Conservation (phyloP, 345 rosid species). For the Bruguiera gymnorhiza region DNA sequence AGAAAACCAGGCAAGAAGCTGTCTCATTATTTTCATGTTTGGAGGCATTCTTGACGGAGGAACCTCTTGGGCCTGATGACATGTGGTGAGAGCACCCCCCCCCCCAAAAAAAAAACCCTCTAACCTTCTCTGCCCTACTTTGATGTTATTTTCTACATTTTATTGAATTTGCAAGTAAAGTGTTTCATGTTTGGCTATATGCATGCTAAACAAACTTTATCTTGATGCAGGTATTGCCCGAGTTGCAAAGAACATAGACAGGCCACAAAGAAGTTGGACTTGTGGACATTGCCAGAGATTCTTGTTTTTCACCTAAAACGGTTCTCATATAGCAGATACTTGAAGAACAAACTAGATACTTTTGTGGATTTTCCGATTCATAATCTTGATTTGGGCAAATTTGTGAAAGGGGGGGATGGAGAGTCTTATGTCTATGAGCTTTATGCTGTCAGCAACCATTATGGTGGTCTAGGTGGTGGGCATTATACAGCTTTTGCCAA, state of each 20-base stretch:
- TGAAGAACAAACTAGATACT: constrained; percentile 82
- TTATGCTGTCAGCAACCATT: constrained; percentile 91
- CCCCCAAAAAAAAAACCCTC: too few relatives aligned
- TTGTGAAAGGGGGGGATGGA: constrained; percentile 58
- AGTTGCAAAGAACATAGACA: constrained; percentile 83
- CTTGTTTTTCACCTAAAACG: constrained; percentile 88
- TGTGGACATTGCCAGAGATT: constrained; percentile 91
- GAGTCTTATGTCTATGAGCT: constrained; percentile 60
- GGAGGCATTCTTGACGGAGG: constrained; percentile 92
- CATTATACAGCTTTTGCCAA: constrained; percentile 93
- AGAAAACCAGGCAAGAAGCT: constrained; percentile 79
- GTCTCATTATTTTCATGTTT: constrained; percentile 86
- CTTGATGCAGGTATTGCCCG: constrained; percentile 76
- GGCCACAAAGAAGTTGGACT: constrained; percentile 86
- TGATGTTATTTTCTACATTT: not conserved
- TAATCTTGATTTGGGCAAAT: constrained; percentile 74
- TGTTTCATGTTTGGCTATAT: not conserved
- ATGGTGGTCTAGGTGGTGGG: constrained; percentile 91
- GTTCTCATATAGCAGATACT: constrained; percentile 73
- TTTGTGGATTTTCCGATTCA: constrained; percentile 78
- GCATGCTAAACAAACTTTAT: constrained; percentile 1
- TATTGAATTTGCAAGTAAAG: not conserved
- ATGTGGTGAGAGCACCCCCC: constrained; percentile 57
- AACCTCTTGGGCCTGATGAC: constrained; percentile 89
- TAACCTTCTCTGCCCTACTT: not conserved